A percentile compares a stretch with the other conserved stretches of the same genome.
These are phyloP conservation scores for Fusarium pseudonygamai DNA, from an alignment of 2,329 filamentous ascomycete species.

Conservation along the genomic window DNA sequence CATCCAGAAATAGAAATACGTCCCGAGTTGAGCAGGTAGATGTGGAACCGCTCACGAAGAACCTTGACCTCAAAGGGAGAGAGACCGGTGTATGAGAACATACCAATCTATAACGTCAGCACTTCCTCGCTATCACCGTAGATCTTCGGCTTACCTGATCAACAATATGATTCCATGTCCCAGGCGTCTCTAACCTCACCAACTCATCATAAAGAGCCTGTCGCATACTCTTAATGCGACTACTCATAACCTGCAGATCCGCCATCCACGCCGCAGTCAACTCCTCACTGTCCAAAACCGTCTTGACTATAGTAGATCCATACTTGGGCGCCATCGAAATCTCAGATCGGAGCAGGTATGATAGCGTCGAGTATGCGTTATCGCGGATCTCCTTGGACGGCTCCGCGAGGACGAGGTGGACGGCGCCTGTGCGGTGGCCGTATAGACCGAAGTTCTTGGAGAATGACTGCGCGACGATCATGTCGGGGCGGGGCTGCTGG, in stretches of 20 bases:
- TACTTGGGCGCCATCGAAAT: conserved; percentile 97
- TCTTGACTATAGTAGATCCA: conserved; percentile 85
- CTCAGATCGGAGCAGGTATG: conserved; percentile 87
- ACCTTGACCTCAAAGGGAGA: conserved; percentile 75
- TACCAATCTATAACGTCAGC: conserved; percentile 76
- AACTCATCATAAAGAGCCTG: conserved; percentile 79
- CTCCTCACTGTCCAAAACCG: conserved; percentile 81
- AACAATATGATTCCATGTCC: conserved; percentile 95
- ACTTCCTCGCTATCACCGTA: accelerated
- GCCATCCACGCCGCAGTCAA: conserved; percentile 92
- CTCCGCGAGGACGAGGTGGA: conserved; percentile 90
- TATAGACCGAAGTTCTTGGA: conserved; percentile 99
- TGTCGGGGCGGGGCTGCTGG: conserved; percentile 71
- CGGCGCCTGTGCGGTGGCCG: conserved; percentile 92
- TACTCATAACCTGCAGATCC: conserved; percentile 91
- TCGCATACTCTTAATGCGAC: conserved; percentile 92
- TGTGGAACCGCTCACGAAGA: conserved; percentile 74
- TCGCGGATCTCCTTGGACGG: conserved; percentile 72
- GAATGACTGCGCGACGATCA: conserved; percentile 90
- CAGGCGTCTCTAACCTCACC: conserved; percentile 85
- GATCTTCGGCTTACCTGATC: conserved; percentile 59
- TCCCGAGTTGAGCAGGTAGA: conserved; percentile 69
- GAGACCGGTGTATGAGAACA: conserved; percentile 95
- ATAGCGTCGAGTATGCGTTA: conserved; percentile 24
- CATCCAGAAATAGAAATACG: conserved; percentile 33